Evolutionary conservation across 352 stramenopile genomes (phyloP).

Genomic region (Pythium apleroticum): DNA sequence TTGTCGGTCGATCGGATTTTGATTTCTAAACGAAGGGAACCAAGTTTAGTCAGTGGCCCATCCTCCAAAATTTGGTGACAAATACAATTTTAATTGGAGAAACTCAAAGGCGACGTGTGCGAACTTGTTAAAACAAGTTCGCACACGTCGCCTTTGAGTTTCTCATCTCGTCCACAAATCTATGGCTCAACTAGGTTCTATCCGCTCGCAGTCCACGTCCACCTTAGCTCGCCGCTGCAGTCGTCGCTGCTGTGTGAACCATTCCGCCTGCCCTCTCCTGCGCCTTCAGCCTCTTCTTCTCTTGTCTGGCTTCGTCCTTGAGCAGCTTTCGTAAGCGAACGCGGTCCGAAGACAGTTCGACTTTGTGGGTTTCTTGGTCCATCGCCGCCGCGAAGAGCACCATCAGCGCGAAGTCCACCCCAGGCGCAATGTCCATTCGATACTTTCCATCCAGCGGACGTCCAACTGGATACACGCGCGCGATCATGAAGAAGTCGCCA

Average conservation of each 20-base stretch:
- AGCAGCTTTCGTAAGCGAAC: background rate
- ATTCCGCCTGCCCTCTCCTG: background rate
- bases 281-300: background rate
- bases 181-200: too few species aligned
- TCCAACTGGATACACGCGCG: background rate
- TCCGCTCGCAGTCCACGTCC: too few species aligned
- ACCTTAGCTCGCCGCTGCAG: background rate
- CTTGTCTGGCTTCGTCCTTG: background rate
- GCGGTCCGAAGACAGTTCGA: background rate
- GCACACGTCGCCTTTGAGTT: too few species aligned
- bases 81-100: too few species aligned
- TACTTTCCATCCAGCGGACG: background rate
- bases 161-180: too few species aligned
- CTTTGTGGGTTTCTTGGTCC: background rate
- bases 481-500: background rate
- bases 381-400: background rate
- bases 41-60: too few species aligned
- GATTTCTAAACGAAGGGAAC: too few species aligned
- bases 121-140: too few species aligned
- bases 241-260: background rate
- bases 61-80: too few species aligned
- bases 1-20: too few species aligned
- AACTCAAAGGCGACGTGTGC: too few species aligned
- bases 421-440: background rate
- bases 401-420: background rate